Evolutionary conservation across 768 basidiomycete species (phyloP).

Genomic region (Pisolithus tinctorius): DNA sequence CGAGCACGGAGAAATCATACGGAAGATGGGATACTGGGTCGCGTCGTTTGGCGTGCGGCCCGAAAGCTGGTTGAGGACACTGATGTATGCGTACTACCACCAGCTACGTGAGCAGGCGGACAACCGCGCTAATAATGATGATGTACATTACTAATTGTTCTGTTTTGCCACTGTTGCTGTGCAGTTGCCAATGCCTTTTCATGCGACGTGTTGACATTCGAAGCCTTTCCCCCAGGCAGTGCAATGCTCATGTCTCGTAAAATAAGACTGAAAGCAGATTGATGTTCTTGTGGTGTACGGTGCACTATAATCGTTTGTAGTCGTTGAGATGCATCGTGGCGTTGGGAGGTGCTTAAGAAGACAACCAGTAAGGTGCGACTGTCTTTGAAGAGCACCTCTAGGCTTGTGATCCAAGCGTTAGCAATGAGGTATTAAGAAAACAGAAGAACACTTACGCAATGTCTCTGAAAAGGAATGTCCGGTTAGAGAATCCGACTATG

Average conservation of each 20-base stretch:
- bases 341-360: slow-evolving; percentile 62
- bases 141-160: slow-evolving; percentile 87
- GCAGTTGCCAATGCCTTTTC: slow-evolving; percentile 55
- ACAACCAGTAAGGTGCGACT: slow-evolving; percentile 82
- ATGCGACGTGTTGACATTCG: not conserved
- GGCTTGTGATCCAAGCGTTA: slow-evolving; percentile 32
- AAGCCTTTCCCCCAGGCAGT: slow-evolving; percentile 13
- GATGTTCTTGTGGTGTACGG: slow-evolving; percentile 29
- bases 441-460: slow-evolving; percentile 61
- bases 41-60: slow-evolving; percentile 93
- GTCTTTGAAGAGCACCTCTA: slow-evolving; percentile 92
- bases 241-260: slow-evolving; percentile 32
- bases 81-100: slow-evolving; percentile 77
- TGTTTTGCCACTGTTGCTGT: slow-evolving; percentile 78
- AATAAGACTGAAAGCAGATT: slow-evolving; percentile 40
- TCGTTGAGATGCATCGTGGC: slow-evolving; percentile 52
- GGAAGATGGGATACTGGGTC: slow-evolving; percentile 90
- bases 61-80: slow-evolving; percentile 85
- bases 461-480: slow-evolving; percentile 85
- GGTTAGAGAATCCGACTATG: slow-evolving; percentile 70
- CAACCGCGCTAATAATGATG: not conserved
- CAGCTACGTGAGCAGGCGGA: not conserved
- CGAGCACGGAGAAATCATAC: slow-evolving; percentile 34
- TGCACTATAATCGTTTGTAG: slow-evolving; percentile 43
- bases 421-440: not conserved